Evolutionary conservation across 179 eudicot species (phyloP).

Genomic region (Patellifolia procumbens): DNA sequence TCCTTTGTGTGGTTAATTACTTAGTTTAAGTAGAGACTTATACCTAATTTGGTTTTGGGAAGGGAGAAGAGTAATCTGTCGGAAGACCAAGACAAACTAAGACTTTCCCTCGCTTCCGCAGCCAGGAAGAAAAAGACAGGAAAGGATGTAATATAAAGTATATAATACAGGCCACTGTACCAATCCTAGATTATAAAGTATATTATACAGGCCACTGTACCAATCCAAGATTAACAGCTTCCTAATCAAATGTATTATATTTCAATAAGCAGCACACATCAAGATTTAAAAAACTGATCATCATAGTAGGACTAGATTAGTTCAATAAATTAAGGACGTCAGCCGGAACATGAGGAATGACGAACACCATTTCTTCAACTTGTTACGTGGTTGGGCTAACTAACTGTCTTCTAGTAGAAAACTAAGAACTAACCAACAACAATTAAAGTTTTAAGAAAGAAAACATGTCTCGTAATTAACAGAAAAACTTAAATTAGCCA

Average conservation of each 20-base stretch:
- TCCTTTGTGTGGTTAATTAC: not conserved
- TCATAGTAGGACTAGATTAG: not conserved
- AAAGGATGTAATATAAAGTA: too few relatives aligned
- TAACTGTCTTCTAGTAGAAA: too few relatives aligned
- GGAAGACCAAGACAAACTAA: not conserved
- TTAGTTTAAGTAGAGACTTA: not conserved
- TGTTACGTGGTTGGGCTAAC: not conserved
- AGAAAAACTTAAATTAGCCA: too few relatives aligned
- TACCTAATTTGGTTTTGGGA: not conserved
- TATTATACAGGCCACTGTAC: too few relatives aligned
- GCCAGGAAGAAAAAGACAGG: not conserved
- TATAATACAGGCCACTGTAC: too few relatives aligned
- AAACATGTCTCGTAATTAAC: too few relatives aligned
- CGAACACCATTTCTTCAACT: not conserved
- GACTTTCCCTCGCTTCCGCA: not conserved
- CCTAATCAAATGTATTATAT: not conserved
- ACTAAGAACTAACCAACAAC: too few relatives aligned
- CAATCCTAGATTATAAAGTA: not conserved
- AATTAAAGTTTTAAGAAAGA: too few relatives aligned
- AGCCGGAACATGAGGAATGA: not conserved
- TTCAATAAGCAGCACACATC: not conserved
- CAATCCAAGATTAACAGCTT: not conserved
- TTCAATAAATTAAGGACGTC: constrained; percentile 2
- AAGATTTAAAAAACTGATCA: not conserved
- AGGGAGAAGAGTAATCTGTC: not conserved